Evolutionary conservation across 441 rosid species (phyloP), one percentile per base, ranked within the genome.

Genomic region (Macaranga tanarius): DNA sequence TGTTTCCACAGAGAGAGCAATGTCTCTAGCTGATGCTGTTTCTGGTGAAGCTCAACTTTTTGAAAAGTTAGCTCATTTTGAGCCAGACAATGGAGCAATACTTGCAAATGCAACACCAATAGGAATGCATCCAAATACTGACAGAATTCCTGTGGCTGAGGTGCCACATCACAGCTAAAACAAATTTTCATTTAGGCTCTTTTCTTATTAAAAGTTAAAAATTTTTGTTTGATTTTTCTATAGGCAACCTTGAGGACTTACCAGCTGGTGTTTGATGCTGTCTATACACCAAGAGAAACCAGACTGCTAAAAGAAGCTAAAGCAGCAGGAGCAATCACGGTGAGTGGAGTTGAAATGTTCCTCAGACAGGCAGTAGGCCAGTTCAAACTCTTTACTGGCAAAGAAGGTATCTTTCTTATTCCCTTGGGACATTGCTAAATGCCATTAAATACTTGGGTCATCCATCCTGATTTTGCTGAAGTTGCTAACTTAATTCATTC

Each of bases 331-430:
- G 86, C 86, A 48, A 76, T 80, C 62, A 75, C 22, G 22, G 92
- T 88, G 4, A 71, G 86, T 28, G 92, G 89, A 44, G 84, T 83
- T 23, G 89, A 86, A 71, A 88, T 88, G 92, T 86, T 88, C 84
- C 80, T 88, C 66, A 74, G 86, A 23, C 92, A 88, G 65, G 89
- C 92, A 34, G 69, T 81, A 8, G 82, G 79, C 26, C 92, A 88
- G 73, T 86, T 81, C 78, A 80, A 38, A 20, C 84, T 82, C 77
- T 86, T 86, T 78, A 88, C 89, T 0, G 84, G 79, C 55, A 25
- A 9, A 73, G 76, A 79, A 71, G 91, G 89, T 81, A 60, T 28
- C 17, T 11, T 15, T 8, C 23, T 48, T 60, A 20, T 13, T 50
- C 28, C 26, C 25, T 51, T 25, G 3, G 3, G 31, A 28, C 31